phyloP scores from a whole-genome alignment of 2,329 filamentous ascomycete genomes.

The Claviceps cyperi region DNA sequence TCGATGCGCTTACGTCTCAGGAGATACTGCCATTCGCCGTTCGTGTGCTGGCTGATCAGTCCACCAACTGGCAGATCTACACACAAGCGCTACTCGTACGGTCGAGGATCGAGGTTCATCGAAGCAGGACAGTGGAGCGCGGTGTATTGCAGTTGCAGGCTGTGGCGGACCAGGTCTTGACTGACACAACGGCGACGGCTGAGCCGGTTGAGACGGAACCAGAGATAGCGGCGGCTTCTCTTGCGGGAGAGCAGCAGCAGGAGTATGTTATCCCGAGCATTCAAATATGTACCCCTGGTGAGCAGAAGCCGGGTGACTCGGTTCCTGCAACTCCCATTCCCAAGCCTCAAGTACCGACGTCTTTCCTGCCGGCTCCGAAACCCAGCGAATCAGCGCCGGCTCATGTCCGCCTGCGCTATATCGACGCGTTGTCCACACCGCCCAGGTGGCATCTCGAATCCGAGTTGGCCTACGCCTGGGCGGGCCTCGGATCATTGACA shows the following conservation, averaged over 20 bases:
- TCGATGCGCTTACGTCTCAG: slow-evolving; percentile 77
- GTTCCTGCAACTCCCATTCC: slow-evolving; percentile 1
- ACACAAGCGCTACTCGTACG: slow-evolving; percentile 84
- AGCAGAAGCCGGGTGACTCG: slow-evolving; percentile 12
- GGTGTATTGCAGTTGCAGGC: slow-evolving; percentile 87
- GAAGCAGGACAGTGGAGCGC: slow-evolving; percentile 74
- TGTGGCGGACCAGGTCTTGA: slow-evolving; percentile 86
- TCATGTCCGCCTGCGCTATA: slow-evolving; percentile 62
- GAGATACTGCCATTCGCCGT: slow-evolving; percentile 85
- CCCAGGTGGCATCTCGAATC: slow-evolving; percentile 89
- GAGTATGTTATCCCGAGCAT: slow-evolving; percentile 30
- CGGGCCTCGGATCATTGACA: slow-evolving; percentile 68
- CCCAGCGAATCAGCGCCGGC: slow-evolving; percentile 65
- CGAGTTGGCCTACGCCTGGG: slow-evolving; percentile 88
- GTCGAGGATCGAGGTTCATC: slow-evolving; percentile 78
- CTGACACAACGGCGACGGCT: slow-evolving; percentile 46
- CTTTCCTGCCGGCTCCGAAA: slow-evolving; percentile 69
- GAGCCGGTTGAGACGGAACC: slow-evolving; percentile 14
- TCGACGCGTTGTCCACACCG: slow-evolving; percentile 71
- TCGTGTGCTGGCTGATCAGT: slow-evolving; percentile 73
- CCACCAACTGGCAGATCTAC: slow-evolving; percentile 96
- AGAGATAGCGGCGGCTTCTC: slow-evolving; percentile 15
- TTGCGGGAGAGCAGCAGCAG: neutral
- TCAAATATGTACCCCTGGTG: slow-evolving; percentile 24
- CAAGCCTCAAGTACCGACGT: slow-evolving; percentile 38